Percentiles rank a stretch among this genome's conserved stretches.
Conservation (phyloP, 768 basidiomycete genomes). For the Atractiella rhizophila region DNA sequence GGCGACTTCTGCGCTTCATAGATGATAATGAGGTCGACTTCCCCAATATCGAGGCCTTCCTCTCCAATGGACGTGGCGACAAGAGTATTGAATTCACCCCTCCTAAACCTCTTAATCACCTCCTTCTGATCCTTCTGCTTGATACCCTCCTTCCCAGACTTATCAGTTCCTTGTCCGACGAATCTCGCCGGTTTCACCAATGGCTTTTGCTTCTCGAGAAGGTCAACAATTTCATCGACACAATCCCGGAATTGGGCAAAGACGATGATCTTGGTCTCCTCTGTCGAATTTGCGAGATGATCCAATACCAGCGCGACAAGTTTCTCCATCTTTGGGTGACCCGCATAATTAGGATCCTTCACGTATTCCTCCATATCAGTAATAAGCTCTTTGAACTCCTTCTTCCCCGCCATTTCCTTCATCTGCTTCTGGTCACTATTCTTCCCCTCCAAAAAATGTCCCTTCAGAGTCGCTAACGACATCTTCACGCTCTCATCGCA, state of each 20-base stretch:
- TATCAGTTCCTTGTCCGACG: constrained; percentile 70
- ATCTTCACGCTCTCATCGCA: no score
- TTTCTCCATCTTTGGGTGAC: constrained; percentile 80
- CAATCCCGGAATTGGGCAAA: constrained; percentile 74
- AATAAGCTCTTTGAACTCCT: constrained; percentile 13
- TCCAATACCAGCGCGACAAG: constrained; percentile 46
- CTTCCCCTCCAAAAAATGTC: no score
- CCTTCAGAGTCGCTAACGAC: no score
- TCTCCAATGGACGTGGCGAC: constrained; percentile 94
- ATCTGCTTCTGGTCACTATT: not conserved
- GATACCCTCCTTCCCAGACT: constrained; percentile 61
- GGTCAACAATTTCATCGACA: constrained; percentile 69
- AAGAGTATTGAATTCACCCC: constrained; percentile 63
- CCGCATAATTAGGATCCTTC: constrained; percentile 15
- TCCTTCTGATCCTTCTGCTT: constrained; percentile 75
- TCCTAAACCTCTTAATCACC: constrained; percentile 68
- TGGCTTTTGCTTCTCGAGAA: constrained; percentile 41
- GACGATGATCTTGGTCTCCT: constrained; percentile 49
- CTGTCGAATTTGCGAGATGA: constrained; percentile 38
- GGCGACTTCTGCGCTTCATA: constrained; percentile 92
- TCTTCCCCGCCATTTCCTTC: constrained; percentile 22
- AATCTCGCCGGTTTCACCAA: constrained; percentile 60
- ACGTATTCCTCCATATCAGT: constrained; percentile 9
- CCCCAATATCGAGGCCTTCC: constrained; percentile 93
- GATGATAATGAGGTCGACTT: constrained; percentile 82